These are phyloP conservation scores for Medicago truncatula DNA, from an alignment of 306 rosid genomes.

Conservation along the genomic window MtrunA17r5.0-ANR NC_053042.1:36714001-36714500, in stretches of 20 bases:
- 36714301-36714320: background rate
- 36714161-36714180: constrained; percentile 10
- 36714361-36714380: background rate
- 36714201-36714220: background rate
- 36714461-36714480: constrained; percentile 1
- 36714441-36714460: constrained; percentile 32
- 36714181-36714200: constrained; percentile 16
- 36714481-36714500: constrained; percentile 23
- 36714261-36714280: constrained; percentile 1
- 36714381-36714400: constrained; percentile 3
- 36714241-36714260: constrained; percentile 10
- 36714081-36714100: constrained; percentile 86
- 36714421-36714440: background rate
- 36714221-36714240: background rate
- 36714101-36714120: constrained; percentile 85
- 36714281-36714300: constrained; percentile 10
- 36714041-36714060: constrained; percentile 52
- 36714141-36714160: background rate
- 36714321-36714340: constrained; percentile 12
- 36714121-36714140: constrained; percentile 65
- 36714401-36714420: background rate
- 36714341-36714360: constrained; percentile 3
- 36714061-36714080: constrained; percentile 67
- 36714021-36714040: constrained; percentile 60
- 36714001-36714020: constrained; percentile 61